These are phyloP conservation scores for Phytopythium chamaehyphon DNA, from an alignment of 352 stramenopile genomes.

Conservation along the genomic window DNA sequence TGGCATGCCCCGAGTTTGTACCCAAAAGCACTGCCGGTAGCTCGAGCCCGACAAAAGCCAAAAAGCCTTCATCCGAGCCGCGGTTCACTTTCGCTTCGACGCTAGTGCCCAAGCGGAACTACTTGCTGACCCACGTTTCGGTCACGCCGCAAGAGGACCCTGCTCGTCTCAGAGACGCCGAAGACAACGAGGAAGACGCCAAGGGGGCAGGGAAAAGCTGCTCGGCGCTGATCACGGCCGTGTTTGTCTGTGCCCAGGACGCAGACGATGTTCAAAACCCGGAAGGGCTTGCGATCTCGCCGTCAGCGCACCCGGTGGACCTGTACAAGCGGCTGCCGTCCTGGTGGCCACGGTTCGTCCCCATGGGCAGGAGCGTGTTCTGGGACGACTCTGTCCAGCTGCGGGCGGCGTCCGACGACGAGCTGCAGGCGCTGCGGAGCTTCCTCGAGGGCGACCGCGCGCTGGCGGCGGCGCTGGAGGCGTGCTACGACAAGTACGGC, in stretches of 20 bases:
- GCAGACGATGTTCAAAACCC: constrained; percentile 1
- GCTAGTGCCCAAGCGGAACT: constrained; percentile 50
- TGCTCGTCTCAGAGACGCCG: background rate
- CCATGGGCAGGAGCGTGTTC: constrained; percentile 59
- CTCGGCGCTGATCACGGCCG: constrained; percentile 31
- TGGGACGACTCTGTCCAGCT: constrained; percentile 68
- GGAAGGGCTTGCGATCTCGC: constrained; percentile 15
- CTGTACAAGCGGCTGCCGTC: constrained; percentile 36
- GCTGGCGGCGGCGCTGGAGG: constrained; percentile 45
- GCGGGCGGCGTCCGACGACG: constrained; percentile 45
- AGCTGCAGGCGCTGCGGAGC: constrained; percentile 27
- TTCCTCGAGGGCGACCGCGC: constrained; percentile 46
- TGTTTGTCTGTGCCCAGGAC: constrained; percentile 26
- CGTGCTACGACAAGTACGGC: constrained; percentile 74
- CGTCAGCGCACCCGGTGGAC: constrained; percentile 30
- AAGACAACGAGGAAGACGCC: background rate
- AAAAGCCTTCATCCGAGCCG: constrained; percentile 28
- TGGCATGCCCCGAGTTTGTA: constrained; percentile 49
- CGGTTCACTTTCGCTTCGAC: constrained; percentile 47
- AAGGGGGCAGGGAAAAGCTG: constrained; percentile 6
- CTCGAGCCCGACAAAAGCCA: background rate
- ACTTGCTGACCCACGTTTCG: constrained; percentile 34
- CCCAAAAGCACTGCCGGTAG: background rate
- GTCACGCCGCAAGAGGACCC: constrained; percentile 16
- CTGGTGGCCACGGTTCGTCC: constrained; percentile 60